Percentiles rank a stretch among this genome's conserved stretches.
Conservation (phyloP, 768 basidiomycete genomes). For the Suillus cothurnatus region DNA sequence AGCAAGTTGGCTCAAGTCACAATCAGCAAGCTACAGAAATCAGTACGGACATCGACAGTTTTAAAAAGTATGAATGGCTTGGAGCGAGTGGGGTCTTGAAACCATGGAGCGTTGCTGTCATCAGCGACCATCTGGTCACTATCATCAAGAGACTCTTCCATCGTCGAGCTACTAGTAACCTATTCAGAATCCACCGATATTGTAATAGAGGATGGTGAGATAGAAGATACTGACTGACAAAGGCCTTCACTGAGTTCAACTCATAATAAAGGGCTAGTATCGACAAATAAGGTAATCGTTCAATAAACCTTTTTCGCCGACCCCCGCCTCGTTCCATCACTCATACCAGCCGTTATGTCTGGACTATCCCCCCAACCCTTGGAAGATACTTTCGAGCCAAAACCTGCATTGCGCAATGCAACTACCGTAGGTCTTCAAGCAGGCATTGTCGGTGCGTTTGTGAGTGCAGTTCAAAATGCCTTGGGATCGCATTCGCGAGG, state of each 20-base stretch:
- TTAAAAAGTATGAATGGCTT: constrained; percentile 45
- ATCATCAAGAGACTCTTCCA: constrained; percentile 1
- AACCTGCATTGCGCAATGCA: constrained; percentile 57
- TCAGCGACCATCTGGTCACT: neutral
- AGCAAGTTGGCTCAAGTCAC: constrained; percentile 15
- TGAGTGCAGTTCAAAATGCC: constrained; percentile 80
- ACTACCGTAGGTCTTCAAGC: constrained; percentile 63
- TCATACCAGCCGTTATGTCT: constrained; percentile 22
- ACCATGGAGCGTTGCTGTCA: constrained; percentile 4
- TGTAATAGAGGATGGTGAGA: neutral
- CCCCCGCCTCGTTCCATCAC: neutral
- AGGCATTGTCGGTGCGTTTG: constrained; percentile 64
- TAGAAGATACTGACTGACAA: neutral
- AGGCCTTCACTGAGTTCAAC: neutral
- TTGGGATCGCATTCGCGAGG: constrained; percentile 75
- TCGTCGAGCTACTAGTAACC: neutral
- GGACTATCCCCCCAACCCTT: constrained; percentile 18
- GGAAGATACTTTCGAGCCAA: constrained; percentile 45
- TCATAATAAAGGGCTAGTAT: neutral
- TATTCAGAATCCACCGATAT: neutral
- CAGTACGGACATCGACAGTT: constrained; percentile 46
- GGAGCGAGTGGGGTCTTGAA: constrained; percentile 27
- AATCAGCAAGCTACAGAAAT: constrained; percentile 6
- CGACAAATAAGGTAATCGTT: constrained; percentile 26
- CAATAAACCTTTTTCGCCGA: constrained; percentile 11